These are phyloP conservation scores for Gentiana macrophylla DNA, from an alignment of 257 asterid species.

Conservation along the genomic window DNA sequence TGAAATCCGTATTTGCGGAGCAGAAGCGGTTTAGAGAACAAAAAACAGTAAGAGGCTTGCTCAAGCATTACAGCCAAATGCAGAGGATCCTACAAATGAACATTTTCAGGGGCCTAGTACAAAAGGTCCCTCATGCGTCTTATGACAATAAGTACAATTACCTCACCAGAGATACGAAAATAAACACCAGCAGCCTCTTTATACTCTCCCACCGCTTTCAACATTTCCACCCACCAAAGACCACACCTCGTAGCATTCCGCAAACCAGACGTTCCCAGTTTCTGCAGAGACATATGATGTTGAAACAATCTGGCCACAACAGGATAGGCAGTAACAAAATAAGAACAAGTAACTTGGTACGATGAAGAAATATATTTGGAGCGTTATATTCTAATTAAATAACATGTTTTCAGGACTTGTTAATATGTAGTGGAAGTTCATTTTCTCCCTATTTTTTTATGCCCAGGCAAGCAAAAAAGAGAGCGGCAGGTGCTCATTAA, in stretches of 20 bases:
- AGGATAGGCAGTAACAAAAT: too few species aligned
- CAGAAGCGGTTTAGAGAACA: conserved; percentile 74
- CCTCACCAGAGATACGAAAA: conserved; percentile 99
- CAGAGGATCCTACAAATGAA: conserved; percentile 58
- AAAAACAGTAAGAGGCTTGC: conserved; percentile 97
- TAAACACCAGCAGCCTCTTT: conserved; percentile 94
- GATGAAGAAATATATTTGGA: too few species aligned
- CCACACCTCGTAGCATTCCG: conserved; percentile 83
- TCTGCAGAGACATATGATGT: conserved; percentile 26
- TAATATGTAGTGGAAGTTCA: too few species aligned
- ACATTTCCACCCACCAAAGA: conserved; percentile 99
- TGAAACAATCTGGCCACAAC: too few species aligned
- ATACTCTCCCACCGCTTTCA: conserved; percentile 75
- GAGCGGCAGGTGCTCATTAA: too few species aligned
- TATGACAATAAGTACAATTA: conserved; percentile 40
- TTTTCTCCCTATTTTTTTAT: too few species aligned
- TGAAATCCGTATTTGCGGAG: conserved; percentile 93
- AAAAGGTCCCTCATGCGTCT: conserved; percentile 12
- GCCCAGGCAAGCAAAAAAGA: too few species aligned
- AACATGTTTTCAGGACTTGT: too few species aligned
- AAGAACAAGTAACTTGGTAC: too few species aligned
- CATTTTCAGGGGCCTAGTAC: conserved; percentile 33
- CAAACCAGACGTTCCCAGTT: conserved; percentile 63
- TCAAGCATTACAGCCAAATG: conserved; percentile 96
- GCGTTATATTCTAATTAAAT: too few species aligned